Base-by-base conservation (phyloP, 1,284 basidiomycete species). In the Cryptococcus floricola region DNA sequence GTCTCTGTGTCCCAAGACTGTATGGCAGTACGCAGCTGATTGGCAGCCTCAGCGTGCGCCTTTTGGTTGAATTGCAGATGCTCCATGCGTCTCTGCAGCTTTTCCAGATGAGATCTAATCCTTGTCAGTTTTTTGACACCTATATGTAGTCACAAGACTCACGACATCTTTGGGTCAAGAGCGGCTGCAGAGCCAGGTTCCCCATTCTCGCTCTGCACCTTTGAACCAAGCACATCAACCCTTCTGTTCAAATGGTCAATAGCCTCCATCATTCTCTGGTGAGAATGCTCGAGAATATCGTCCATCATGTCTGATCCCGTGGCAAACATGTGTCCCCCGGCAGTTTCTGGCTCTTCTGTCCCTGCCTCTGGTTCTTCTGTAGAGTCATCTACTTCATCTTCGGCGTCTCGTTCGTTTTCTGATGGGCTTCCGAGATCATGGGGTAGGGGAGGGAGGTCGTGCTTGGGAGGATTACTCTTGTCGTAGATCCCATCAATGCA, bases 231-330 rank as follows among this genome's bases (percentile, higher is more conserved):
- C 1, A 61, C 58, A 54, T 75, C 71, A 9, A 76, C 62, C 23
- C 67, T 58, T 23, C 61, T 47, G 16, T 66, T 64, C 2, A 78
- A 60, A 8, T 59, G 64, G 8, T 66, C 65, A 25, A 78, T 73
- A 13, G 70, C 66, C 31, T 74, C 74, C 28, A 76, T 55, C 70
- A 78, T 73, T 16, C 75, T 61, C n/a, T 66, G 60, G 48, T 76
- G 70, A 4, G 72, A 73, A 56, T 76, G 73, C 25, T 62, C 61
- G 5, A 78, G 64, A 28, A 78, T 75, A 48, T 71, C 71, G 54
- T 78, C 76, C 56, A 78, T 65, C 19, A 77, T 68, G 41, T 67
- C 66, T 41, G 66, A 70, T 28, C 72, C 74, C 5, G 68, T 72
- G 13, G 65, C 54, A 56, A 65, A 67, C 8, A 45, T 48, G 31